Evolutionary conservation across 148 eudicot species (phyloP).

Genomic region (Vaccinium darrowii): DNA sequence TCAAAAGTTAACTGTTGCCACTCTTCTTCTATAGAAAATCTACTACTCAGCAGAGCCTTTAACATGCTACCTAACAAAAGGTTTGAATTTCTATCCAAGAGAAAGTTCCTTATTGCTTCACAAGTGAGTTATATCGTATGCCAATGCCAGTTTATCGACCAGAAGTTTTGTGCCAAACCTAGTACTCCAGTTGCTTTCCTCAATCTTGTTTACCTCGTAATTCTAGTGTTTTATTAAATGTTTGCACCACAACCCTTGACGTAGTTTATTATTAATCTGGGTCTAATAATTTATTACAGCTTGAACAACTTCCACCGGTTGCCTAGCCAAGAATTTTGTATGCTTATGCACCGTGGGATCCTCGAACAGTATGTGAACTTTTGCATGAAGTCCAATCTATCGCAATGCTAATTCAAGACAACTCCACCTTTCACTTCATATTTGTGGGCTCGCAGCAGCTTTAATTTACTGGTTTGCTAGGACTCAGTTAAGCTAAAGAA

Average conservation of each 20-base stretch:
- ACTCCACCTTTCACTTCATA: not conserved
- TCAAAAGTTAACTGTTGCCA: not conserved
- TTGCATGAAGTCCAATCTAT: not conserved
- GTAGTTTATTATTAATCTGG: too few relatives aligned
- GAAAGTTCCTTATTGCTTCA: not conserved
- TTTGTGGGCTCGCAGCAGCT: not conserved
- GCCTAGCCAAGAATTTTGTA: not conserved
- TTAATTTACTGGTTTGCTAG: not conserved
- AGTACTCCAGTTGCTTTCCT: not conserved
- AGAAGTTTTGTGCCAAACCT: not conserved
- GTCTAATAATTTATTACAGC: not conserved
- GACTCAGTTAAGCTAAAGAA: not conserved
- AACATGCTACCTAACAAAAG: not conserved
- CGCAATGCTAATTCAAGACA: not conserved
- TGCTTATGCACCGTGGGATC: not conserved
- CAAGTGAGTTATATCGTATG: not conserved
- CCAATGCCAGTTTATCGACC: not conserved
- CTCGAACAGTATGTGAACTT: not conserved
- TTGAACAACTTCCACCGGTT: not conserved
- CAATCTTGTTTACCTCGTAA: not conserved
- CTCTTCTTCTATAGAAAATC: not conserved
- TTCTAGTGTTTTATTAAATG: not conserved
- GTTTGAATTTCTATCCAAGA: not conserved
- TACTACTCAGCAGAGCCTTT: not conserved
- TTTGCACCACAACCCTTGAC: not conserved